These are phyloP conservation scores for Komagataea norvegica DNA, from an alignment of 1,139 yeast genomes.

Conservation along the genomic window DNA sequence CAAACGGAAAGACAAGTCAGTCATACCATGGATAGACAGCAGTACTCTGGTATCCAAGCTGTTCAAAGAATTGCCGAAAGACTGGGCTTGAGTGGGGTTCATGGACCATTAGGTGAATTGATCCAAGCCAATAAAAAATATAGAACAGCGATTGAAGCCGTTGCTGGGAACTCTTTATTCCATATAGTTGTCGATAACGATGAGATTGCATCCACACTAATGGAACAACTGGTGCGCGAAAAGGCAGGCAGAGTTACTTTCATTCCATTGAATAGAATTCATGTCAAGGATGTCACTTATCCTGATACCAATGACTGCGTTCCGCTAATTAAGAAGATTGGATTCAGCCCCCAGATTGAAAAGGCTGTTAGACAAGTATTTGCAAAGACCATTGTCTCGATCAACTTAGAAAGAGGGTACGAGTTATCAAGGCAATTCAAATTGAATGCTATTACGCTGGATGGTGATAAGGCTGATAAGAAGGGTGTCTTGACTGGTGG, in stretches of 20 bases:
- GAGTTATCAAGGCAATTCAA: constrained; percentile 60
- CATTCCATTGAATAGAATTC: constrained; percentile 78
- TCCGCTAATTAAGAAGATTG: constrained; percentile 71
- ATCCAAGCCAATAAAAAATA: constrained; percentile 79
- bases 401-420: constrained; percentile 63
- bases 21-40: constrained; percentile 71
- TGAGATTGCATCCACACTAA: constrained; percentile 70
- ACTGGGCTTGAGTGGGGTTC: constrained; percentile 57
- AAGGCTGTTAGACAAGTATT: constrained; percentile 75
- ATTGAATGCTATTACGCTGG: constrained; percentile 77
- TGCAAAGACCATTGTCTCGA: constrained; percentile 75
- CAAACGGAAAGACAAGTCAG: constrained; percentile 56
- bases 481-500: constrained; percentile 91
- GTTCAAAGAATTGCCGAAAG: constrained; percentile 56
- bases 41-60: constrained; percentile 64
- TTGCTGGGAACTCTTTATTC: constrained; percentile 83
- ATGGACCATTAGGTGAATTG: constrained; percentile 82
- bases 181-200: constrained; percentile 89
- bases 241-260: constrained; percentile 84
- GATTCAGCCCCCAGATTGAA: constrained; percentile 48
- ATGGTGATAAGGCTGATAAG: constrained; percentile 85
- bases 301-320: constrained; percentile 55
- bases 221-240: constrained; percentile 70
- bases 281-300: constrained; percentile 36
- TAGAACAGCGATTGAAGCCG: constrained; percentile 79